Conservation (phyloP, 345 rosid species). For the Aquilaria yunnanensis region DNA sequence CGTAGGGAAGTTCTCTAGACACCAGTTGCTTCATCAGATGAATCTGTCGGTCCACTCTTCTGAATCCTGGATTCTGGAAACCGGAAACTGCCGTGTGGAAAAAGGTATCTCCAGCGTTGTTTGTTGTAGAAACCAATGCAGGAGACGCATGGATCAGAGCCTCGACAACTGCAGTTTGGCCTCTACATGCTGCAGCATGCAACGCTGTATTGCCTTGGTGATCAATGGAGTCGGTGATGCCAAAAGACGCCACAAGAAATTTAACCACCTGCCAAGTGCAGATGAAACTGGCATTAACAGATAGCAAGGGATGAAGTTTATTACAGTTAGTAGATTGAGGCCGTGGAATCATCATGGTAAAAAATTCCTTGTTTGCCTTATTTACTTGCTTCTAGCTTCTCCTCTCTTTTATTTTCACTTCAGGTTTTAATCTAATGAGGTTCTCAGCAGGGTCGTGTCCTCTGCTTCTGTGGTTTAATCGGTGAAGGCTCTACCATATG, state of each 20-base stretch:
- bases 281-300: too few relatives aligned
- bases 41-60: slow-evolving; percentile 66
- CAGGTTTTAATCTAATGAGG: too few relatives aligned
- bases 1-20: slow-evolving; percentile 21
- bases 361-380: too few relatives aligned
- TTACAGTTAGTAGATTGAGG: too few relatives aligned
- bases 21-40: slow-evolving; percentile 59
- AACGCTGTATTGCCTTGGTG: slow-evolving; percentile 70
- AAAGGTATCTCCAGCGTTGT: slow-evolving; percentile 73
- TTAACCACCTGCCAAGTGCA: slow-evolving; percentile 48
- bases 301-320: too few relatives aligned
- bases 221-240: slow-evolving; percentile 40
- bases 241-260: slow-evolving; percentile 44
- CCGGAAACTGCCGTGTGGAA: slow-evolving; percentile 78
- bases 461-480: too few relatives aligned
- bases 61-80: slow-evolving; percentile 65
- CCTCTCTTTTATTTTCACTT: too few relatives aligned
- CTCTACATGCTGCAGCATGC: slow-evolving; percentile 71
- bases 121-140: slow-evolving; percentile 33
- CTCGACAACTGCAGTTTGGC: slow-evolving; percentile 54
- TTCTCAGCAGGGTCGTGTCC: too few relatives aligned
- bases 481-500: too few relatives aligned
- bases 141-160: slow-evolving; percentile 53
- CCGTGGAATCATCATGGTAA: too few relatives aligned
- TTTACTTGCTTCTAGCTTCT: too few relatives aligned